These are phyloP conservation scores for Leccinum fibrillosum DNA, from an alignment of 768 basidiomycete species.

Conservation along the genomic window DNA sequence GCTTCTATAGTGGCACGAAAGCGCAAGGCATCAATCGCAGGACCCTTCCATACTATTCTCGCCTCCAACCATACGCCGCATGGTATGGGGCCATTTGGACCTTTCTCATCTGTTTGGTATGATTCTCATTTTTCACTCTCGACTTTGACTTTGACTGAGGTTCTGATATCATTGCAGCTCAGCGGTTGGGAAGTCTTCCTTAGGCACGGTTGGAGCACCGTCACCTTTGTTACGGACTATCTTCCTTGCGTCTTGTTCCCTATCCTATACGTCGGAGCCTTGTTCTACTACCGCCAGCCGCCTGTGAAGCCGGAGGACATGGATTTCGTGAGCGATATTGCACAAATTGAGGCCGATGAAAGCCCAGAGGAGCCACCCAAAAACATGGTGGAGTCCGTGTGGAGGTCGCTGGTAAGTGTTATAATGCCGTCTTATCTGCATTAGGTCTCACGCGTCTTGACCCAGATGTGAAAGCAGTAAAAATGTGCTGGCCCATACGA, in stretches of 20 bases:
- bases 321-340: constrained; percentile 77
- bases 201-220: constrained; percentile 48
- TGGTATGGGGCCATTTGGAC: constrained; percentile 41
- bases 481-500: background rate
- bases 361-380: constrained; percentile 70
- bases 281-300: constrained; percentile 37
- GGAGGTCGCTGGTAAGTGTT: constrained; percentile 72
- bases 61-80: constrained; percentile 71
- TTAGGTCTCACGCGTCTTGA: background rate
- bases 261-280: constrained; percentile 61
- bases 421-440: background rate
- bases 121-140: constrained; percentile 21
- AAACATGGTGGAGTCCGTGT: constrained; percentile 67
- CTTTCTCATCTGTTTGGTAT: constrained; percentile 59
- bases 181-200: constrained; percentile 53
- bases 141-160: background rate
- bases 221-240: constrained; percentile 83
- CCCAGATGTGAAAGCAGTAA: constrained; percentile 19
- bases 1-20: constrained; percentile 83
- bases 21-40: constrained; percentile 73
- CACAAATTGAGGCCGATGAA: constrained; percentile 66
- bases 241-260: constrained; percentile 72
- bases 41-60: constrained; percentile 66
- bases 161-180: constrained; percentile 42
- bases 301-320: constrained; percentile 53